Evolutionary conservation across 2,329 filamentous ascomycete genomes (phyloP).

Genomic region (Samsoniella hepiali): DNA sequence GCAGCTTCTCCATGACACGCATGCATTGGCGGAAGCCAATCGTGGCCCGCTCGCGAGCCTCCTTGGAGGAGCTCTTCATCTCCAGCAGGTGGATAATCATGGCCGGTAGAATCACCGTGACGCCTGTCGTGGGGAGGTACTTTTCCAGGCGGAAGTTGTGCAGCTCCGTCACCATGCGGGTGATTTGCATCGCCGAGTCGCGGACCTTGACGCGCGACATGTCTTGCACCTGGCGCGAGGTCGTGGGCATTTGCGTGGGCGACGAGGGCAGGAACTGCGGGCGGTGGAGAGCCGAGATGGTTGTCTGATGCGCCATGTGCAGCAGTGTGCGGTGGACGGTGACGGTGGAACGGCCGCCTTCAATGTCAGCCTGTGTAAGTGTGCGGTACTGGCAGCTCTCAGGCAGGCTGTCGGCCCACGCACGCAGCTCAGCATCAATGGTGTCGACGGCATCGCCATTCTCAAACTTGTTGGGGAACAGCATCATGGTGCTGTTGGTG

Average conservation of each 20-base stretch:
- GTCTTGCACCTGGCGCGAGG: constrained; percentile 70
- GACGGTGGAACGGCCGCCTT: constrained; percentile 57
- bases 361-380: constrained; percentile 52
- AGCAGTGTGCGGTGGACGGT: constrained; percentile 78
- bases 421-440: constrained; percentile 75
- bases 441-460: constrained; percentile 74
- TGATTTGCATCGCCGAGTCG: constrained; percentile 80
- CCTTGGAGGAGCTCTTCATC: constrained; percentile 77
- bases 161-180: constrained; percentile 74
- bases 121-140: constrained; percentile 82
- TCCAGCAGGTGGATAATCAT: constrained; percentile 93
- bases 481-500: constrained; percentile 77
- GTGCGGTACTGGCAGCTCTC: constrained; percentile 65
- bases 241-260: constrained; percentile 49
- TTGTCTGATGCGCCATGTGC: constrained; percentile 92
- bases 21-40: constrained; percentile 89
- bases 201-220: constrained; percentile 79
- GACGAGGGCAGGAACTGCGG: constrained; percentile 83
- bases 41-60: constrained; percentile 68
- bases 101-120: constrained; percentile 85
- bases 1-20: constrained; percentile 81
- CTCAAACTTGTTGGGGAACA: constrained; percentile 86
- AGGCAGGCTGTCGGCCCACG: constrained; percentile 73
- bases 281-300: constrained; percentile 83
- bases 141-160: constrained; percentile 69